Evolutionary conservation across 192 early-diverging fungal genomes (phyloP).

Genomic region (Oehlia diaphana): DNA sequence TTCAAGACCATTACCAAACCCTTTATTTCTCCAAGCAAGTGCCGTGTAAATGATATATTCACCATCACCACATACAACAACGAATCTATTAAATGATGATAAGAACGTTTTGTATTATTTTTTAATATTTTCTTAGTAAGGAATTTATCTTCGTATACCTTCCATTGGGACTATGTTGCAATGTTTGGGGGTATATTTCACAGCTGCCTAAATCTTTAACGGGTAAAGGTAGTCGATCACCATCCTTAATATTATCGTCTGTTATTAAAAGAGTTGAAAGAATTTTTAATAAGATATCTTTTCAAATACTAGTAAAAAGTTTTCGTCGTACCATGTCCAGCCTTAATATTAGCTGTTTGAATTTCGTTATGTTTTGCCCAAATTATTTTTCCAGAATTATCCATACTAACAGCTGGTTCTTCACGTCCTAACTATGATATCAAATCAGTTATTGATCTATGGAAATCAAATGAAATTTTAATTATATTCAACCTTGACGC

Average conservation of each 20-base stretch:
- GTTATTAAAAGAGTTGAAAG: slow-evolving; percentile 6
- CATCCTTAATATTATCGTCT: slow-evolving; percentile 88
- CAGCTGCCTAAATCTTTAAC: slow-evolving; percentile 97
- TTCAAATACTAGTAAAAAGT: background rate
- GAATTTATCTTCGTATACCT: slow-evolving; percentile 3
- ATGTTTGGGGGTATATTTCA: slow-evolving; percentile 94
- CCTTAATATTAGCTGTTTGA: slow-evolving; percentile 91
- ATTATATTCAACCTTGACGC: slow-evolving; percentile 62
- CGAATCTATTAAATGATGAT: slow-evolving; percentile 58
- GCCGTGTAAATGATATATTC: slow-evolving; percentile 99
- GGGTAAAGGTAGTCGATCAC: slow-evolving; percentile 81
- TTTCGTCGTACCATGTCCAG: slow-evolving; percentile 52
- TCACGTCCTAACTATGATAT: slow-evolving; percentile 75
- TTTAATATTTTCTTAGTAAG: background rate
- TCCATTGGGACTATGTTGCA: slow-evolving; percentile 97
- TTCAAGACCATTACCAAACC: slow-evolving; percentile 91
- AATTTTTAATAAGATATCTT: too few relatives aligned
- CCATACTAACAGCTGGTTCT: slow-evolving; percentile 97
- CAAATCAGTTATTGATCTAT: background rate
- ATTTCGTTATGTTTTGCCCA: slow-evolving; percentile 98
- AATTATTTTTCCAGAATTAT: slow-evolving; percentile 93
- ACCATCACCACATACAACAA: slow-evolving; percentile 97
- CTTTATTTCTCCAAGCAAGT: slow-evolving; percentile 99
- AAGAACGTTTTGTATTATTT: background rate
- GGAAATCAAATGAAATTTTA: background rate